These are phyloP conservation scores for Pseudisothecium myosuroides DNA, from an alignment of 225 moss, liverwort and hornwort genomes.

Conservation along the genomic window DNA sequence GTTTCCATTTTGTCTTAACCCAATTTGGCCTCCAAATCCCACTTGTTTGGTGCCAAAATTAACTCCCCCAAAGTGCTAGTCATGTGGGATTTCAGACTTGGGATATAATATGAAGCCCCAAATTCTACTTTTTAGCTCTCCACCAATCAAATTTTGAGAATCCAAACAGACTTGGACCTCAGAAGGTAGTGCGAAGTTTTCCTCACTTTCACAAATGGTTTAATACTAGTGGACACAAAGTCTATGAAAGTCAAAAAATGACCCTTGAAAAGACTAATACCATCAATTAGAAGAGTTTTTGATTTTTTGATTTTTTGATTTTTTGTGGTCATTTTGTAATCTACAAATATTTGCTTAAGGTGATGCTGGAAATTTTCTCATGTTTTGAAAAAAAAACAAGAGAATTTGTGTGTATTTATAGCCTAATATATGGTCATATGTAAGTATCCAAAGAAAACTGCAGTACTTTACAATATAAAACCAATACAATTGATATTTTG, in stretches of 20 bases:
- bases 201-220: not conserved
- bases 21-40: not conserved
- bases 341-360: not conserved
- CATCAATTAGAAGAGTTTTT: not conserved
- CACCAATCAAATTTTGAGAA: not conserved
- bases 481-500: not conserved
- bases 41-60: rapidly evolving
- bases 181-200: rapidly evolving
- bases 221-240: not conserved
- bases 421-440: not conserved
- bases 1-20: rapidly evolving
- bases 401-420: not conserved
- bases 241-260: not conserved
- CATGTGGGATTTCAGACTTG: rapidly evolving
- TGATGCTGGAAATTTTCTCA: not conserved
- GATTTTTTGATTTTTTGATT: no score
- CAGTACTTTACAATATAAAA: not conserved
- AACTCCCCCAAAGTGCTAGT: not conserved
- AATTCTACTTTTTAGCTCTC: not conserved
- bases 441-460: not conserved
- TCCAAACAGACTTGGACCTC: no score
- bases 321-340: not conserved
- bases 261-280: not conserved
- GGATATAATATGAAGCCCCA: not conserved
- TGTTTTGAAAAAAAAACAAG: not conserved